Base-by-base conservation (phyloP, 2,329 filamentous ascomycete species). In the Karstenula rhodostoma region DNA sequence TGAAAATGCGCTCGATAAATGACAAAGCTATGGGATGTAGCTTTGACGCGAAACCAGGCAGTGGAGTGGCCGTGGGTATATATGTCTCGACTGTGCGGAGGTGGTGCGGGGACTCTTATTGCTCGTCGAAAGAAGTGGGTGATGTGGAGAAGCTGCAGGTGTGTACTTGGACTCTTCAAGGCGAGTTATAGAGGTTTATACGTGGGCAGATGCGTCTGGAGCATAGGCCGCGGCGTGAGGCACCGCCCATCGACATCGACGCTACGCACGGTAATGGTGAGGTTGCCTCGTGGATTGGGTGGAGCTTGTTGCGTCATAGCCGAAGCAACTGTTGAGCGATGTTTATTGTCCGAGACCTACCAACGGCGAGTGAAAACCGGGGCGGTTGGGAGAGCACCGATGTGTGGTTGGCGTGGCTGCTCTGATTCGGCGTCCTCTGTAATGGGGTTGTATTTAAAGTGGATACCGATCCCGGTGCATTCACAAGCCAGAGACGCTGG, bases 141-240 rank as follows among this genome's bases (percentile, higher is more conserved):
- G 58, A 62, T 62, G 69, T 67, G 73, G 72, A 72, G 68, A 70
- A 69, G 63, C 67, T 48, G 65, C 23, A 29, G 48, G 48, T 6
- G 29, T 44, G 42, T 4, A 8, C 9, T 44, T 44, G 3, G 19
- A 8, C 19, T 43, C n/a, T 9, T 12, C 2, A 15, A 5, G 57
- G 63, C 59, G 59, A 61, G 49, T 61, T 17, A 29, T 42, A 27
- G 29, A 25, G 42, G n/a, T 61, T 69, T 69, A 71, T 73, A 73
- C 23, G n/a, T 10, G 19, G 8, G 25, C 27, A 37, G 25, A 48
- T 2, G 43, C 13, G 17, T 7, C 6, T 10, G n/a, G 23, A 29
- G 27, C 35, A 15, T 52, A 29, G 23, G 35, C 4, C 25, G 10
- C 9, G 10, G 27, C 9, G 5, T 50, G 29, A 2, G n/a, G 40